Conservation (phyloP, 768 basidiomycete genomes). For the Hemileccinum rubropunctum region DNA sequence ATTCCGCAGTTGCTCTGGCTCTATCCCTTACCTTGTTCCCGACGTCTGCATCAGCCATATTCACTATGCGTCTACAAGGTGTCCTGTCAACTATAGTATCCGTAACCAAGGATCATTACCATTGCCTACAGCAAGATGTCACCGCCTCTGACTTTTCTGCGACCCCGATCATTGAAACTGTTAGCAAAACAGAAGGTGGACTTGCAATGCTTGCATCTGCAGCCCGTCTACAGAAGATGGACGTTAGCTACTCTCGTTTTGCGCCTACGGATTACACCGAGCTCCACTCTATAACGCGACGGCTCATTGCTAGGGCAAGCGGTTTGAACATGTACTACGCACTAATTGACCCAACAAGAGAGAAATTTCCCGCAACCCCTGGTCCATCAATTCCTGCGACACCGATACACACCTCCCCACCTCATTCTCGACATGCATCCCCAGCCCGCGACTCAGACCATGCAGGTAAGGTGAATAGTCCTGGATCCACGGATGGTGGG, state of each 20-base stretch:
- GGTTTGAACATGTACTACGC: conserved; percentile 62
- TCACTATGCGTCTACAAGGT: conserved; percentile 46
- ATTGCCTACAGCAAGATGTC: conserved; percentile 40
- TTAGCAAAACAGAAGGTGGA: conserved; percentile 42
- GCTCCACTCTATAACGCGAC: conserved; percentile 48
- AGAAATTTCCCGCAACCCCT: conserved; percentile 54
- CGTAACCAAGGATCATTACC: conserved; percentile 45
- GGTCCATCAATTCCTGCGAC: conserved; percentile 33
- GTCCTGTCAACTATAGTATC: conserved; percentile 49
- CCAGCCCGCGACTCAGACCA: conserved; percentile 10
- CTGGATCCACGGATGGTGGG: background rate
- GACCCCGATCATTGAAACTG: conserved; percentile 31
- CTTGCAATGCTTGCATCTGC: conserved; percentile 53
- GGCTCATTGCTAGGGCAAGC: conserved; percentile 55
- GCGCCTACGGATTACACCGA: conserved; percentile 51
- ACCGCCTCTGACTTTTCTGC: conserved; percentile 35
- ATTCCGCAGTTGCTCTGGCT: conserved; percentile 54
- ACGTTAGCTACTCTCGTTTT: conserved; percentile 60
- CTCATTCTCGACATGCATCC: conserved; percentile 34
- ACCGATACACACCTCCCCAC: conserved; percentile 34
- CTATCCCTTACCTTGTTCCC: conserved; percentile 60
- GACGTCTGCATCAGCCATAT: conserved; percentile 55
- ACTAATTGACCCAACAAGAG: conserved; percentile 60
- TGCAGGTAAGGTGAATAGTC: background rate
- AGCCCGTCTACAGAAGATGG: conserved; percentile 51